Conservation (phyloP, 768 basidiomycete species). For the Kockovaella imperatae region DNA sequence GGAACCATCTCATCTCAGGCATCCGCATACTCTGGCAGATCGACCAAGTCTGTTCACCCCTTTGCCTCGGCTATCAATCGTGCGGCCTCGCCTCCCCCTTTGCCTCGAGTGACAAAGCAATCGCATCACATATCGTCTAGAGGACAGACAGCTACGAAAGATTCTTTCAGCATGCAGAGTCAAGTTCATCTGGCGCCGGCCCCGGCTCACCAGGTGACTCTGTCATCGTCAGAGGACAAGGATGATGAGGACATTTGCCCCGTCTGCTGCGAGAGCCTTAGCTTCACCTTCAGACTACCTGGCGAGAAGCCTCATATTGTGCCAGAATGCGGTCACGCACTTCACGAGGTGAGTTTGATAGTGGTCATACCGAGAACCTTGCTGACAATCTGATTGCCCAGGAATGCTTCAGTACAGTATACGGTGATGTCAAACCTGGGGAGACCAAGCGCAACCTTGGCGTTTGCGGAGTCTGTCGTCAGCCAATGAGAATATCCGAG, state of each 20-base stretch:
- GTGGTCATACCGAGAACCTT: conserved; percentile 28
- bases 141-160: background rate
- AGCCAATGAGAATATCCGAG: conserved; percentile 92
- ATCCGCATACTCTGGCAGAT: conserved; percentile 11
- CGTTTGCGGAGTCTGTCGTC: conserved; percentile 91
- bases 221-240: conserved; percentile 24
- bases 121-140: conserved; percentile 20
- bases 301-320: conserved; percentile 97
- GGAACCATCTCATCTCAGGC: conserved; percentile 16
- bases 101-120: conserved; percentile 4
- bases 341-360: conserved; percentile 62
- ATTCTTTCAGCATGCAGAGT: background rate
- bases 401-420: conserved; percentile 96
- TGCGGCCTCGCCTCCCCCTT: conserved; percentile 19
- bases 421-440: conserved; percentile 71
- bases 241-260: conserved; percentile 84
- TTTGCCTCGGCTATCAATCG: conserved; percentile 28
- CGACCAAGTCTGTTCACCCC: conserved; percentile 22
- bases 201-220: conserved; percentile 26
- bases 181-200: background rate
- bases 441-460: conserved; percentile 63
- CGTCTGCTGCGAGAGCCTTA: conserved; percentile 90
- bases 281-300: conserved; percentile 81
- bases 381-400: conserved; percentile 38
- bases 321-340: conserved; percentile 92